phyloP scores from a whole-genome alignment of 768 basidiomycete genomes.

The Rhodotorula toruloides region DNA sequence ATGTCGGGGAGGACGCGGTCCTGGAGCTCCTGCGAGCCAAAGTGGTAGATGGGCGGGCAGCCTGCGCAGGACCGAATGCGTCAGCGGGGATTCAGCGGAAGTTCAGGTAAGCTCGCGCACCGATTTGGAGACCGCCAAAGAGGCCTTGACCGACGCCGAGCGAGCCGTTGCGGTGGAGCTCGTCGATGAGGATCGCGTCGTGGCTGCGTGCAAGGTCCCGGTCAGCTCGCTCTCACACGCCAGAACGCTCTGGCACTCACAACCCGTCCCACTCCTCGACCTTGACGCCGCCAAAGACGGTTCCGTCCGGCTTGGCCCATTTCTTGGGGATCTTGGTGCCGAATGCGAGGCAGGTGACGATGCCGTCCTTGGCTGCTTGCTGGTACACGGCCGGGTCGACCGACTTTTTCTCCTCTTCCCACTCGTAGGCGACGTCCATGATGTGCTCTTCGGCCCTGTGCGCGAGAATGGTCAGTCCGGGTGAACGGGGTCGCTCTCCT shows the following conservation, averaged over 20 bases:
- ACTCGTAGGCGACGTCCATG: slow-evolving; percentile 37
- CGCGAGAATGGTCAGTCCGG: background rate
- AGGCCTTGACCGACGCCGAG: slow-evolving; percentile 34
- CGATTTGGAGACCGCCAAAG: slow-evolving; percentile 33
- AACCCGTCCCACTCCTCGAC: slow-evolving; percentile 42
- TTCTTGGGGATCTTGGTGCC: slow-evolving; percentile 17
- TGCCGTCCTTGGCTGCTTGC: slow-evolving; percentile 27
- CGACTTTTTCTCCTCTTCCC: slow-evolving; percentile 38
- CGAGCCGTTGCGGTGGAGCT: slow-evolving; percentile 32
- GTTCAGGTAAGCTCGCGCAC: background rate
- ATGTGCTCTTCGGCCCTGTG: slow-evolving; percentile 29
- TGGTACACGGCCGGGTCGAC: slow-evolving; percentile 38
- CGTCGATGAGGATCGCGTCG: slow-evolving; percentile 39
- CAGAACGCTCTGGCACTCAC: background rate
- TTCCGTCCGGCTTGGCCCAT: slow-evolving; percentile 23
- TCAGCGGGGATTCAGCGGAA: background rate
- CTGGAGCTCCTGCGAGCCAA: slow-evolving; percentile 36
- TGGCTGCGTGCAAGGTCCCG: slow-evolving; percentile 14
- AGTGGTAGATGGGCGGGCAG: slow-evolving; percentile 34
- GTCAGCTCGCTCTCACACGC: background rate
- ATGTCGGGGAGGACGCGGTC: slow-evolving; percentile 37
- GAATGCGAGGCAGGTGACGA: slow-evolving; percentile 29
- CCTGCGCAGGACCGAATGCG: background rate
- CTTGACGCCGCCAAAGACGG: slow-evolving; percentile 28
- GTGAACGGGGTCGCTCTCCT: too few species aligned